Base-by-base conservation (phyloP, 768 basidiomycete genomes). In the Suillus occidentalis region DNA sequence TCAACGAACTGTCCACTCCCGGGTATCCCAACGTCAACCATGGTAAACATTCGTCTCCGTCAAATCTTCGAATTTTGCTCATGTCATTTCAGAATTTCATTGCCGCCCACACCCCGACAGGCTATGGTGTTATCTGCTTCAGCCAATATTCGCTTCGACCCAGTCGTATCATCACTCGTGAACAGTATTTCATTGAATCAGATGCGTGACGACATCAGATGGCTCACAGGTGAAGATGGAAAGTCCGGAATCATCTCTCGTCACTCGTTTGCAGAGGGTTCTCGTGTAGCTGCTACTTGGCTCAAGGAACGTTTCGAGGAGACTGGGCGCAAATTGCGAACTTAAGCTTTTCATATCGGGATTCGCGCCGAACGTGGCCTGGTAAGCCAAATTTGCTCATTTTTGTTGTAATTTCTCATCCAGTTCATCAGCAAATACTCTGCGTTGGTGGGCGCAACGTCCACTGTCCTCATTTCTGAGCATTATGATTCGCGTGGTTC, bases 401-500 rank as follows among this genome's bases (percentile, higher is more conserved):
- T 16, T 14, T 31, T 40, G 9, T 61, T 34, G 63, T 42, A 40
- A 36, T 43, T 42, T 60, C 58, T 47, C 13, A 8, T 31, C n/a
- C 5, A 25, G 58, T 25, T n/a, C 14, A 42, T 43, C 22, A 91
- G 92, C 72, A 82, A 85, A 50, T 92, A 92, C 69, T 62, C 79
- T 3, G 75, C 86, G 9, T 77, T 79, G n/a, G 79, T 78, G 52
- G 79, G 88, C 43, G 87, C 87, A 3, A 86, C 81, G 42, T 82
- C 87, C 36, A 88, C 82, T 1, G 85, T 95, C 50, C 80, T 97
- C 57, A 79, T 97, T 60, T 89, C 89, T 63, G 92, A 88, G 2
- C 95, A 97, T 75, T 97, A 96, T 72, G 94, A 97, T 73, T 93
- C 91, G 52, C 89, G 95, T 43, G 95, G 95, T 20, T 90, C 91